Percentiles rank a stretch among this genome's conserved stretches.
Evolutionary conservation across 2,329 filamentous ascomycete genomes (phyloP).

Genomic region (Aspergillus alliaceus): DNA sequence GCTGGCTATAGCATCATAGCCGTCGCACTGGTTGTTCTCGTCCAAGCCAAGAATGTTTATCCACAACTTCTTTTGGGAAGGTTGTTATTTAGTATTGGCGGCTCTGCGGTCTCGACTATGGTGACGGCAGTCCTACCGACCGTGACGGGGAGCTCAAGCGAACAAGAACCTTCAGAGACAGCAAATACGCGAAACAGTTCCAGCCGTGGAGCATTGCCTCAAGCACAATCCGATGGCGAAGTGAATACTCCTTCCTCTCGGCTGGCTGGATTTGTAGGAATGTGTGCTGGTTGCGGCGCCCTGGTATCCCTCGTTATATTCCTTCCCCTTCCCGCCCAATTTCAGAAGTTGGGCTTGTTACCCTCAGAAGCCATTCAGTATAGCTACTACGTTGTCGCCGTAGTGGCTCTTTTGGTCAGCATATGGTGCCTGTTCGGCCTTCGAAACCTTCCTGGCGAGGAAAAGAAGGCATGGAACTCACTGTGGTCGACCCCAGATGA

Average conservation of each 20-base stretch:
- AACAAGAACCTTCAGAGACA: conserved; percentile 49
- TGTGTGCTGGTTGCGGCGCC: conserved; percentile 90
- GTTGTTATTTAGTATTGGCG: conserved; percentile 85
- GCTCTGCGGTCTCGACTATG: conserved; percentile 95
- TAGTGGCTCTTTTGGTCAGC: conserved; percentile 70
- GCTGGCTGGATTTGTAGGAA: conserved; percentile 84
- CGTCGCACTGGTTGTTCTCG: conserved; percentile 72
- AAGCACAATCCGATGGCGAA: conserved; percentile 9
- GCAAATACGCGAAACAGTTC: conserved; percentile 54
- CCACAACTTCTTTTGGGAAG: conserved; percentile 82
- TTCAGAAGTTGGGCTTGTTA: conserved; percentile 70
- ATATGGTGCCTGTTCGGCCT: conserved; percentile 78
- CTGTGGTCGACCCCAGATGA: conserved; percentile 36
- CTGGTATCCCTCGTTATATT: conserved; percentile 80
- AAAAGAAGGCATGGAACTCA: conserved; percentile 69
- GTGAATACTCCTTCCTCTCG: conserved; percentile 53
- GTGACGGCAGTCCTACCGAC: conserved; percentile 89
- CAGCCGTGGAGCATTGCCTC: conserved; percentile 8
- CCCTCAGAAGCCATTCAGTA: conserved; percentile 73
- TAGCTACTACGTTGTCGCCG: conserved; percentile 84
- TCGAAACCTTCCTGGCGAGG: conserved; percentile 66
- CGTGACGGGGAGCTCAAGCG: conserved; percentile 51
- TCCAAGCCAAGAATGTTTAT: conserved; percentile 84
- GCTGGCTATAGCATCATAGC: conserved; percentile 82
- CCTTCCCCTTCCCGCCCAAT: conserved; percentile 79